A percentile compares a stretch with the other conserved stretches of the same genome.
phyloP scores from a whole-genome alignment of 805 yeast genomes.

The Grigorovia transvaalensis region DNA sequence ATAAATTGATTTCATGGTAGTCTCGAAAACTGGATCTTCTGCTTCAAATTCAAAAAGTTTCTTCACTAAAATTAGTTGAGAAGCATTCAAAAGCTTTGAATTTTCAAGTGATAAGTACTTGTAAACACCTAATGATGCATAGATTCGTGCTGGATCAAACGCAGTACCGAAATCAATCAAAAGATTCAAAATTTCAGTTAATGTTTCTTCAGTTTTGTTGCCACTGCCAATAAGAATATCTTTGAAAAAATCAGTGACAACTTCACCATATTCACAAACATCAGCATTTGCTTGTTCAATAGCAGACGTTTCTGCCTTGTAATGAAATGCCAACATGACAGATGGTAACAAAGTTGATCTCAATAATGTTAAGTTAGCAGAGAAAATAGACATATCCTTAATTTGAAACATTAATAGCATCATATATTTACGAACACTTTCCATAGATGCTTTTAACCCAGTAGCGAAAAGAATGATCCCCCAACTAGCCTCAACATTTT shows the following conservation, averaged over 20 bases:
- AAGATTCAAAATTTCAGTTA: conserved; percentile 34
- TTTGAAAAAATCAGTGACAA: conserved; percentile 36
- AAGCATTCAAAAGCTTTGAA: conserved; percentile 11
- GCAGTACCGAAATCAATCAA: conserved; percentile 39
- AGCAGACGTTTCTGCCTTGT: conserved; percentile 31
- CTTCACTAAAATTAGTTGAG: conserved; percentile 25
- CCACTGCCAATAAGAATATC: conserved; percentile 1
- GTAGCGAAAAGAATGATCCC: conserved; percentile 62
- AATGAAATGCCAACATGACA: conserved; percentile 54
- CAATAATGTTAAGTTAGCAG: conserved; percentile 31
- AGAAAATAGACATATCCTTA: conserved; percentile 37
- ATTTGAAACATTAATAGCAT: conserved; percentile 46
- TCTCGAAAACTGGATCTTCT: conserved; percentile 40
- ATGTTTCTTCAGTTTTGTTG: background rate
- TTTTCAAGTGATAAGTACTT: conserved; percentile 34
- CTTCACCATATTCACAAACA: conserved; percentile 51
- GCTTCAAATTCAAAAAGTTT: conserved; percentile 30
- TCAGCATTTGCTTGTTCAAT: background rate
- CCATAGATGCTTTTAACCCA: conserved; percentile 69
- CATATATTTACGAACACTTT: conserved; percentile 59
- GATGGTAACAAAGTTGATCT: conserved; percentile 43
- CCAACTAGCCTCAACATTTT: conserved; percentile 60
- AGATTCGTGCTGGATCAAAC: conserved; percentile 65
- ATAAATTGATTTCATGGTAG: background rate
- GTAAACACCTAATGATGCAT: conserved; percentile 45